A percentile compares a stretch with the other conserved stretches of the same genome.
phyloP scores from a whole-genome alignment of 345 rosid species.

The Euclidium syriacum region DNA sequence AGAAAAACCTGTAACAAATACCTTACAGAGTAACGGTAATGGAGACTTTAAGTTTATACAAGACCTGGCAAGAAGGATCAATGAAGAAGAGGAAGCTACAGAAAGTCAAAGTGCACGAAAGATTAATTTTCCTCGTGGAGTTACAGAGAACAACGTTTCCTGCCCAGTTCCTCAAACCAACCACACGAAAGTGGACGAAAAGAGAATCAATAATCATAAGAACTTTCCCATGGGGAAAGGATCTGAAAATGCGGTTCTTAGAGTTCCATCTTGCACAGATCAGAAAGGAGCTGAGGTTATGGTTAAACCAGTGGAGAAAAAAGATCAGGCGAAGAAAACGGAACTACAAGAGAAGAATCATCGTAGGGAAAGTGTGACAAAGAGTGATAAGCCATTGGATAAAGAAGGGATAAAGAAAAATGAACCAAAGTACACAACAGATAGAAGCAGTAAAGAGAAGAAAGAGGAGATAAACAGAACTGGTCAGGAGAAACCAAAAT shows the following conservation, averaged over 20 bases:
- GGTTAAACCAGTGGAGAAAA: conserved; percentile 37
- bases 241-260: conserved; percentile 24
- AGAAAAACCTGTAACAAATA: conserved; percentile 26
- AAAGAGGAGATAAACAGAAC: conserved; percentile 36
- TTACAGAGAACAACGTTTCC: conserved; percentile 16
- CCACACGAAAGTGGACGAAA: conserved; percentile 30
- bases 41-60: conserved; percentile 40
- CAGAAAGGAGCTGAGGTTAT: conserved; percentile 36
- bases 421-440: conserved; percentile 35
- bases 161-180: conserved; percentile 24
- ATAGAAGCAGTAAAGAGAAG: conserved; percentile 34
- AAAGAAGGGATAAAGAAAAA: conserved; percentile 35
- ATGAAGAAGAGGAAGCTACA: conserved; percentile 41
- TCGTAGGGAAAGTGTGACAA: conserved; percentile 27
- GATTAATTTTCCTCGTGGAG: conserved; percentile 19
- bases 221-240: conserved; percentile 19
- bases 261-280: conserved; percentile 25
- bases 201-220: conserved; percentile 27
- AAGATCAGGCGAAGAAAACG: conserved; percentile 30
- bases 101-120: conserved; percentile 35
- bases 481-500: conserved; percentile 34
- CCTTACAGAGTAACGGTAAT: conserved; percentile 28
- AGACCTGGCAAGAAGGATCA: conserved; percentile 53
- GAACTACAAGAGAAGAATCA: conserved; percentile 37
- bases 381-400: conserved; percentile 32